Base-by-base conservation (phyloP, 1,284 basidiomycete species). In the Microbotryum saponariae region DNA sequence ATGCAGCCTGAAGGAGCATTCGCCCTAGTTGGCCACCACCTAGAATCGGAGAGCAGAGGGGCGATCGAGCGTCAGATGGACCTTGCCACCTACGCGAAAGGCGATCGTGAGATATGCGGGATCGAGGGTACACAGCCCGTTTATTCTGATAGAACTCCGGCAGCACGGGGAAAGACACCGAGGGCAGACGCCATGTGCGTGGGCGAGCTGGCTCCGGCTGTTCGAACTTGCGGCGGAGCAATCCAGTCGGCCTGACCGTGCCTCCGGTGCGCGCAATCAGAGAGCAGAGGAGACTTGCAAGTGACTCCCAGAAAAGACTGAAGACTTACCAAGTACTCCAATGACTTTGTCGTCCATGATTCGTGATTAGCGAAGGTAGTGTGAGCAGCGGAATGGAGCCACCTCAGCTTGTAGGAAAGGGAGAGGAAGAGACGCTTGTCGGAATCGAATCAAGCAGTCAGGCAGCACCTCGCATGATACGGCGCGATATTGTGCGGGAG, bases 11-110 rank as follows among this genome's bases (percentile, higher is more conserved):
- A 10, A 87, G 89, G 47, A 99, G 83, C 94, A 99, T 97, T 49
- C 96, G 91, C 52, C 96, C 96, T 20, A 99, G 84, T 78, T 98
- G 94, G 70, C 94, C 94, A 54, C 94, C 96, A 70, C 94, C 94
- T 68, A 51, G n/a, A 4, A 21, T 9, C 16, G 6, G 23, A 18
- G 21, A 5, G 47, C 20, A 25, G 49, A 42, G 48, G 1, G 20
- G 7, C 4, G 25, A 33, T 51, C 23, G 51, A 33, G 44, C 8
- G 6, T 20, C 20, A n/a, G 47, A 5, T 23, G n/a, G 7, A 9
- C 42, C 23, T 18, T 20, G 20, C 21, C 8, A 8, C 5, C 9
- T 45, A 37, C 21, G 3, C 20, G 23, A 20, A 25, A 6, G 21
- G 18, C 2, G 16, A 7, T 3, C 23, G 6, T 25, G 14, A 23